Conservation (phyloP, 176 grass and related monocot species). For the Raddia guianensis region DNA sequence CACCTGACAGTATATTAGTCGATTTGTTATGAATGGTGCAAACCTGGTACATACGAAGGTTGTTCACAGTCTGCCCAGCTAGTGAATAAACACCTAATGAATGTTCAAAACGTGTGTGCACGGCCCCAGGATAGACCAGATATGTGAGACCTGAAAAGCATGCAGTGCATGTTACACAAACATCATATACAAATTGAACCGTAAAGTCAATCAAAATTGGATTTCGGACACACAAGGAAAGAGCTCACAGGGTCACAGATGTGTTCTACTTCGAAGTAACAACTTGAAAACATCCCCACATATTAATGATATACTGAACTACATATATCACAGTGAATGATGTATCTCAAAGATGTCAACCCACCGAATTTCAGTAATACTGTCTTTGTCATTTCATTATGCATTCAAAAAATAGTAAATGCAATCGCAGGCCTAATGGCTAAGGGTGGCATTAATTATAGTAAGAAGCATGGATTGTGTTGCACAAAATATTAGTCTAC, state of each 20-base stretch:
- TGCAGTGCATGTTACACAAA: conserved; percentile 23
- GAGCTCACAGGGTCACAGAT: neutral
- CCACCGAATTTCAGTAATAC: neutral
- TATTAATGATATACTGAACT: neutral
- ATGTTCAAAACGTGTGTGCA: conserved; percentile 93
- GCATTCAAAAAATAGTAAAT: neutral
- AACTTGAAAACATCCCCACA: neutral
- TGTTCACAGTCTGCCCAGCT: conserved; percentile 63
- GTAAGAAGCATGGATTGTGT: neutral
- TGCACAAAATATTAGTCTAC: neutral
- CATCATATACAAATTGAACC: neutral
- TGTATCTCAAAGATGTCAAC: neutral
- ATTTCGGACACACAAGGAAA: neutral
- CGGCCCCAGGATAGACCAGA: conserved; percentile 86
- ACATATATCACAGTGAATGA: neutral
- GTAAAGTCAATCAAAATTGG: neutral
- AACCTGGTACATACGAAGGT: conserved; percentile 71
- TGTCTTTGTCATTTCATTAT: neutral
- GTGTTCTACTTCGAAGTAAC: neutral
- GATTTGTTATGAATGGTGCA: conserved; percentile 14
- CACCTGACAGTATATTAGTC: conserved; percentile 15
- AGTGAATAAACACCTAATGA: conserved; percentile 87
- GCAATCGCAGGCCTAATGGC: neutral
- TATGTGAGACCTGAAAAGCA: conserved; percentile 78
- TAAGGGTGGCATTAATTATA: neutral